phyloP scores from a whole-genome alignment of 2,329 filamentous ascomycete genomes.

The Colletotrichum sp. region DNA sequence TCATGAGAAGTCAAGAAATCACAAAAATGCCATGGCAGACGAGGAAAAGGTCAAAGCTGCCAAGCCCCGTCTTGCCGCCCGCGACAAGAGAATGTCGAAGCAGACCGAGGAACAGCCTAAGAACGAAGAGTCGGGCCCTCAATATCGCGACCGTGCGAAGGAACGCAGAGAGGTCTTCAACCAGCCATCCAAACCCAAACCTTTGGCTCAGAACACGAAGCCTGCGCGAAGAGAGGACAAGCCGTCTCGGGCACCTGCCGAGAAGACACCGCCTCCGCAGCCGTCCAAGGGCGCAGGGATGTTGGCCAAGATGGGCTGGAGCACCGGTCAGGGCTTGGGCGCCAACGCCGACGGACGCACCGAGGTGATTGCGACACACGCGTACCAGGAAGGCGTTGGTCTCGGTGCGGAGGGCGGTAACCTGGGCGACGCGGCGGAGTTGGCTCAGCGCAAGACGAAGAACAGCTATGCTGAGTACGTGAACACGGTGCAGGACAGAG shows the following conservation, averaged over 20 bases:
- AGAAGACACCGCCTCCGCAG: slow-evolving; percentile 36
- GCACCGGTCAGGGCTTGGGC: slow-evolving; percentile 67
- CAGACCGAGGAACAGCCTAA: slow-evolving; percentile 28
- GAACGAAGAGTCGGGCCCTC: slow-evolving; percentile 26
- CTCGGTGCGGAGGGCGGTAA: slow-evolving; percentile 74
- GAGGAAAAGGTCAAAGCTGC: slow-evolving; percentile 55
- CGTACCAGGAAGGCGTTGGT: slow-evolving; percentile 72
- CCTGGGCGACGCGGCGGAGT: slow-evolving; percentile 69
- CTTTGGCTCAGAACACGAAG: slow-evolving; percentile 27
- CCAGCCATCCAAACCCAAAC: slow-evolving; percentile 60
- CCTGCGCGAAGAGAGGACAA: slow-evolving; percentile 37
- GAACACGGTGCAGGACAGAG: slow-evolving; percentile 68
- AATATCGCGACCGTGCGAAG: slow-evolving; percentile 71
- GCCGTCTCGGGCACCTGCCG: slow-evolving; percentile 11
- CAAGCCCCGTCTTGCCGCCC: slow-evolving; percentile 35
- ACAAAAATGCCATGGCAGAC: slow-evolving; percentile 44
- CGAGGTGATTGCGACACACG: slow-evolving; percentile 66
- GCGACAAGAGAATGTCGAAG: slow-evolving; percentile 41
- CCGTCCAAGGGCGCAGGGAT: slow-evolving; percentile 70
- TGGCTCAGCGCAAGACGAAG: slow-evolving; percentile 66
- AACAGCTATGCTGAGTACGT: slow-evolving; percentile 67
- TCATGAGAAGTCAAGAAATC: slow-evolving; percentile 48
- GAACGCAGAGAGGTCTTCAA: slow-evolving; percentile 68
- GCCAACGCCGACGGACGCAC: slow-evolving; percentile 67
- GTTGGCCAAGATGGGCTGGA: slow-evolving; percentile 78